Base-by-base conservation (phyloP, 2,329 filamentous ascomycete genomes). In the Fusarium buxicola region DNA sequence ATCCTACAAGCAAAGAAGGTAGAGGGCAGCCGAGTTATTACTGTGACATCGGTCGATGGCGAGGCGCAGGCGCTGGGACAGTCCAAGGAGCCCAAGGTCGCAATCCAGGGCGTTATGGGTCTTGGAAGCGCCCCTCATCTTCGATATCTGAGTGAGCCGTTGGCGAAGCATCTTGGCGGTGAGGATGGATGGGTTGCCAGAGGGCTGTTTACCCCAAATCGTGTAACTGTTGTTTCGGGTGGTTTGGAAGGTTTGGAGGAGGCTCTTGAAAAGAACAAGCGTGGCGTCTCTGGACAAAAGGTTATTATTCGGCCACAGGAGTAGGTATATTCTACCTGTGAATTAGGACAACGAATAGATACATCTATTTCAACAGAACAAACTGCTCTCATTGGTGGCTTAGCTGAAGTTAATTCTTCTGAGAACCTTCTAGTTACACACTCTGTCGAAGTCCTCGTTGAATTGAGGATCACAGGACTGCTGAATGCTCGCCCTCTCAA, bases 101-200 rank as follows among this genome's bases (percentile, higher is more conserved):
- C 11, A 3, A 15, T 58, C 8, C 36, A 48, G 12, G 16, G 24
- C n/a, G 39, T 60, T 12, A 16, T 60, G 7, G 57, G 57, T 1
- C 16, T 75, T 8, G 73, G 74, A 0, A 73, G 70, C 27, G 57
- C 31, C 2, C 69, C 72, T 1, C 47, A 58, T 6, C 41, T 75
- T 48, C 63, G 71, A 11, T 62, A 74, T 36, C 41, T 75, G 31
- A 74, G 66, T 46, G 73, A 74, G 61, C 72, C 73, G 1, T 28
- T 75, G 51, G 52, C 63, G 28, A 65, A 66, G 44, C 41, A 57
- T 35, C 62, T 75, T 2, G 68, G 70, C 5, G 70, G 70, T 4
- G 68, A 72, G 45, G 68, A 73, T 36, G 73, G 73, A 5, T 75
- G 65, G 35, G 64, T 75, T 27, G 73, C 73, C 4, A 68, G 66